phyloP scores from a whole-genome alignment of 441 rosid species.

The Pelargonium hybrid region DNA sequence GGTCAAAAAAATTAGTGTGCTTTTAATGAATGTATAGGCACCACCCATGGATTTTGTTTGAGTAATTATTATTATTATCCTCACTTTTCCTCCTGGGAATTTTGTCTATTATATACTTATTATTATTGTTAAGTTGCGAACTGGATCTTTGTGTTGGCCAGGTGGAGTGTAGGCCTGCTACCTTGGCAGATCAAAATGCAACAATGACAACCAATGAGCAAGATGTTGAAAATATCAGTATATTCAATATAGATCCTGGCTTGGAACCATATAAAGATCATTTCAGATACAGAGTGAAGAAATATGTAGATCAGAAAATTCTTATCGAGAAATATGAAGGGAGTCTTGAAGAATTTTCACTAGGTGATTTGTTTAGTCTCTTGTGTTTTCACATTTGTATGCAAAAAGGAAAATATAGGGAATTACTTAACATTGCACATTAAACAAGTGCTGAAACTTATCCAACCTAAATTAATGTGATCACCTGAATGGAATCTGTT shows the following conservation, averaged over 20 bases:
- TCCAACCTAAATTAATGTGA: background rate
- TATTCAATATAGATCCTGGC: constrained; percentile 42
- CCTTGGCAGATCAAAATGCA: constrained; percentile 39
- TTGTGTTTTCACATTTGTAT: background rate
- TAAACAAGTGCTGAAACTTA: background rate
- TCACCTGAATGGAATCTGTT: background rate
- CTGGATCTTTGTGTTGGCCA: constrained; percentile 16
- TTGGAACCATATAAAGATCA: constrained; percentile 52
- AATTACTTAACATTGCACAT: background rate
- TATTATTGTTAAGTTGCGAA: background rate
- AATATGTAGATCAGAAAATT: constrained; percentile 40
- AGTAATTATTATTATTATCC: background rate
- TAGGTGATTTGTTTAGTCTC: constrained; percentile 34
- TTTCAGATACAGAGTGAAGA: constrained; percentile 47
- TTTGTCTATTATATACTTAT: background rate
- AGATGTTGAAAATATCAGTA: constrained; percentile 35
- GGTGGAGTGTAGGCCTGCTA: constrained; percentile 24
- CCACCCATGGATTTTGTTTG: background rate
- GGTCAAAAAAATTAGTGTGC: background rate
- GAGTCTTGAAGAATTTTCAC: constrained; percentile 59
- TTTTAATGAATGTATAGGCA: background rate
- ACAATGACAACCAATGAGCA: constrained; percentile 29
- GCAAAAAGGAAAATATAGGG: background rate
- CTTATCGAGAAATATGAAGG: constrained; percentile 56
- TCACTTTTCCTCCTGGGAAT: constrained; percentile 3